phyloP scores from a whole-genome alignment of 768 basidiomycete genomes.

The Termitomyces sp. region DNA sequence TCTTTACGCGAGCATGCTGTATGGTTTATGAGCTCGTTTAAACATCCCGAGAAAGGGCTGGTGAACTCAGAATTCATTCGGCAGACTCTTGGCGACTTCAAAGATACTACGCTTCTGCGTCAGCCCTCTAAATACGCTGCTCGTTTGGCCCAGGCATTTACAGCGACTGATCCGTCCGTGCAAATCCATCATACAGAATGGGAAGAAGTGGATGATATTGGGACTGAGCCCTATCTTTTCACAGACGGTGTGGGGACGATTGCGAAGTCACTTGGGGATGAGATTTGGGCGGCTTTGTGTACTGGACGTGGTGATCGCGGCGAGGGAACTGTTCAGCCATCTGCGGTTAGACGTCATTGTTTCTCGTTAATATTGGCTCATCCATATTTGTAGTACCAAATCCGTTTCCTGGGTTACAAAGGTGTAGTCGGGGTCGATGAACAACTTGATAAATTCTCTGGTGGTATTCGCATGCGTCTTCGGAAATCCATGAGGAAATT shows the following conservation, averaged over 20 bases:
- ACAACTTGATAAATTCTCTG: conserved; percentile 34
- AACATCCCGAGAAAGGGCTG: conserved; percentile 31
- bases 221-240: conserved; percentile 37
- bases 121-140: conserved; percentile 81
- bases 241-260: conserved; percentile 85
- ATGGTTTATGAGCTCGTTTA: conserved; percentile 74
- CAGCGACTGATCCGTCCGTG: conserved; percentile 73
- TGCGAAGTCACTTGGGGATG: conserved; percentile 47
- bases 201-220: conserved; percentile 57
- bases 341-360: conserved; percentile 43
- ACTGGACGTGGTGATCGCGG: conserved; percentile 30
- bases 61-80: conserved; percentile 61
- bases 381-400: conserved; percentile 52
- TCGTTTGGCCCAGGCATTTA: conserved; percentile 79
- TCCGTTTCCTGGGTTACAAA: conserved; percentile 80
- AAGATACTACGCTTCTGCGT: conserved; percentile 35
- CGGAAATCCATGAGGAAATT: conserved; percentile 78
- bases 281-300: conserved; percentile 56
- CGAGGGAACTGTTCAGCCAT: conserved; percentile 39
- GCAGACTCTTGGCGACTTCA: conserved; percentile 62
- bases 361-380: background rate
- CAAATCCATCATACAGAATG: conserved; percentile 51
- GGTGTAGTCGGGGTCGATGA: conserved; percentile 72
- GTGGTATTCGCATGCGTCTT: conserved; percentile 62
- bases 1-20: conserved; percentile 76